phyloP scores from a whole-genome alignment of 108 stramenopile genomes.

The Chaetoceros tenuissimus region DNA sequence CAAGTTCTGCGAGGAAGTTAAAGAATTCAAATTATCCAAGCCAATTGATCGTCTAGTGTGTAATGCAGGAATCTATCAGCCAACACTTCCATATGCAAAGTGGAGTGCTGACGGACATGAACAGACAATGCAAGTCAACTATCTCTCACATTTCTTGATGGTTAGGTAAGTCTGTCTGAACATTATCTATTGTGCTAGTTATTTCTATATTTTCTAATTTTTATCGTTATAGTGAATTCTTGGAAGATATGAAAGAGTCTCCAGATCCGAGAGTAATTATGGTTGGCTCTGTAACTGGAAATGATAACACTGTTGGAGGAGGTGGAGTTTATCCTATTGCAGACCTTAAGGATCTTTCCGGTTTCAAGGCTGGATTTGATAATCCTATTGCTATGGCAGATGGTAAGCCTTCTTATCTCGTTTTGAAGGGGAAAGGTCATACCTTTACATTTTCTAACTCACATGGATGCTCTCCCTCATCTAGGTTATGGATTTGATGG shows the following conservation, averaged over 20 bases:
- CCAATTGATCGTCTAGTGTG: conserved; percentile 84
- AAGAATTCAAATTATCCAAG: conserved; percentile 58
- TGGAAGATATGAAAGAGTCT: conserved; percentile 58
- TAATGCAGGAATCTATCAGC: conserved; percentile 88
- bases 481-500: conserved; percentile 84
- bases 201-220: background rate
- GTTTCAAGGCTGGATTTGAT: conserved; percentile 73
- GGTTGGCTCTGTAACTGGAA: conserved; percentile 87
- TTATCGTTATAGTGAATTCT: conserved; percentile 14
- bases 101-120: conserved; percentile 84
- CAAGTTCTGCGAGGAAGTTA: conserved; percentile 60
- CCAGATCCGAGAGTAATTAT: conserved; percentile 67
- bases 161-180: conserved; percentile 25
- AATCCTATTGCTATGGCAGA: conserved; percentile 87
- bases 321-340: conserved; percentile 90
- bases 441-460: no score
- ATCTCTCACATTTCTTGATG: conserved; percentile 83
- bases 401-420: no score
- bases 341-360: conserved; percentile 78
- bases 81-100: conserved; percentile 70
- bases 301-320: conserved; percentile 87
- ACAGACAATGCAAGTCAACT: conserved; percentile 90
- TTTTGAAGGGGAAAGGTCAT: no score
- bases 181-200: background rate
- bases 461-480: no score